Evolutionary conservation across 768 basidiomycete genomes (phyloP).

Genomic region (Mycena maculata): DNA sequence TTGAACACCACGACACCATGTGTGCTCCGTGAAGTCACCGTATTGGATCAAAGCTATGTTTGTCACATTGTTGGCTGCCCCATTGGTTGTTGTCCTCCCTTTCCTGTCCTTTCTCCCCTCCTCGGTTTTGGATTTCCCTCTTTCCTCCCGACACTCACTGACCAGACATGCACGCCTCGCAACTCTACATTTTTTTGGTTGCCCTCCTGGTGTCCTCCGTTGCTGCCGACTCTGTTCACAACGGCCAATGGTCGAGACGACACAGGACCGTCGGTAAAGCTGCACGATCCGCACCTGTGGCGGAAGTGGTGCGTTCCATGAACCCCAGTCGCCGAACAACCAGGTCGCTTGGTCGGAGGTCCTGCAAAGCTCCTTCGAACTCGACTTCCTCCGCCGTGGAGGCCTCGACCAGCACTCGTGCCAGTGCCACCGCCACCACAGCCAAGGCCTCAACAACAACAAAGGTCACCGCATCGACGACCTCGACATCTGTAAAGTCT

Average conservation of each 20-base stretch:
- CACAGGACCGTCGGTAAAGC: conserved; percentile 21
- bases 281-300: conserved; percentile 16
- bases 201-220: conserved; percentile 36
- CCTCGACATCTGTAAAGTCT: conserved; percentile 27
- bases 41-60: too few species aligned
- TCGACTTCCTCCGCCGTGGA: conserved; percentile 25
- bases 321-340: conserved; percentile 2
- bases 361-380: conserved; percentile 28
- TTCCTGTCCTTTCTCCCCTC: conserved; percentile 11
- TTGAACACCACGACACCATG: too few species aligned
- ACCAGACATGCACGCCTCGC: conserved; percentile 40
- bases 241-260: conserved; percentile 27
- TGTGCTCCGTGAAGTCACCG: too few species aligned
- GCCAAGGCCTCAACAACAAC: conserved; percentile 39
- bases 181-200: conserved; percentile 41
- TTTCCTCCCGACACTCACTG: conserved; percentile 26
- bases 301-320: conserved; percentile 15
- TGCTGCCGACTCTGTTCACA: conserved; percentile 34
- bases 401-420: conserved; percentile 26
- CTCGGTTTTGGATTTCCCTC: conserved; percentile 17
- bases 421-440: conserved; percentile 40
- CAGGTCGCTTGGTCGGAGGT: conserved; percentile 10
- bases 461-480: conserved; percentile 33
- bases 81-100: not conserved
- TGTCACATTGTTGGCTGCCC: not conserved